phyloP scores from a whole-genome alignment of 495 filamentous ascomycete genomes.

The Podospora fimiseda region DNA sequence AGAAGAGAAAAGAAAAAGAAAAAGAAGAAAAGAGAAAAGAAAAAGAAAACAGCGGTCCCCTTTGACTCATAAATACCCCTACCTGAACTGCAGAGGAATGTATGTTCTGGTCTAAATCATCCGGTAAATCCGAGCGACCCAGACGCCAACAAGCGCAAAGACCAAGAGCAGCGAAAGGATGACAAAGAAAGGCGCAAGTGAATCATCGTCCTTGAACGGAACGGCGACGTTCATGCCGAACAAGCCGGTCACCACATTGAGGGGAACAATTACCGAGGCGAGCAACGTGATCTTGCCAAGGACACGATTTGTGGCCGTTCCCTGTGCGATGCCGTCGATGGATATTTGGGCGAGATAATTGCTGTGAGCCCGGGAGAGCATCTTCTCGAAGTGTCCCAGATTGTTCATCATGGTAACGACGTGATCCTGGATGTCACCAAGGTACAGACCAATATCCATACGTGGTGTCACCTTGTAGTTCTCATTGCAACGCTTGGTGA shows the following conservation, averaged over 20 bases:
- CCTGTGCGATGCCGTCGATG: constrained; percentile 78
- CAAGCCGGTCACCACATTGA: constrained; percentile 90
- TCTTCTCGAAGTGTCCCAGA: constrained; percentile 92
- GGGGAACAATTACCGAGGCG: constrained; percentile 89
- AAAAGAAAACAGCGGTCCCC: neutral
- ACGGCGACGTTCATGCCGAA: constrained; percentile 97
- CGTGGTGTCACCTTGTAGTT: constrained; percentile 90
- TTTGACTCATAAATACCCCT: no score
- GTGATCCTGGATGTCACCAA: constrained; percentile 97
- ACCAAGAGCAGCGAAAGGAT: constrained; percentile 62
- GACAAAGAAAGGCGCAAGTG: constrained; percentile 70
- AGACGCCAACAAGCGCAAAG: constrained; percentile 51
- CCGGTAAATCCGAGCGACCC: constrained; percentile 21
- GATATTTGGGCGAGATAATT: constrained; percentile 95
- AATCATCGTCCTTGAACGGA: constrained; percentile 54
- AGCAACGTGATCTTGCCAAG: constrained; percentile 93
- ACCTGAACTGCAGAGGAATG: no score
- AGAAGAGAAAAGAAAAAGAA: neutral
- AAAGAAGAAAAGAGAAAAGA: neutral
- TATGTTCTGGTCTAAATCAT: constrained; percentile 14
- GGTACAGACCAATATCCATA: constrained; percentile 91
- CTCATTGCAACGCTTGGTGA: constrained; percentile 96
- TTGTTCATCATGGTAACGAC: constrained; percentile 99
- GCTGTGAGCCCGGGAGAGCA: constrained; percentile 88
- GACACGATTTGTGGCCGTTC: constrained; percentile 73